Conservation (phyloP, 108 stramenopile genomes). For the Cyclotella atomus region DNA sequence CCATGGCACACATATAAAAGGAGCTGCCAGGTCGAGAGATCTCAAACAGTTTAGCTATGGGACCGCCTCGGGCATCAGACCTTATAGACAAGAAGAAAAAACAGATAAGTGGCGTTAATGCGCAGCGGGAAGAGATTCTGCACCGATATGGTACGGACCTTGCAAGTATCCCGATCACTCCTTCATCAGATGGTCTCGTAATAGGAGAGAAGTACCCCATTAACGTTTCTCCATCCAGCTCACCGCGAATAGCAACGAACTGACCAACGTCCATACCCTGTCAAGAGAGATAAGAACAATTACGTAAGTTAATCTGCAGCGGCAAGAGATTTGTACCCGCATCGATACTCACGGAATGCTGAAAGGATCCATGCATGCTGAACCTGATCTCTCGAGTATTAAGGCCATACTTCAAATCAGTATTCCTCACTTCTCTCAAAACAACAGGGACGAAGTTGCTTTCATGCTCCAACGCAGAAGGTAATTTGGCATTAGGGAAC, state of each 20-base stretch:
- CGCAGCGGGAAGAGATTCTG: too few relatives aligned
- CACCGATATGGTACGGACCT: too few relatives aligned
- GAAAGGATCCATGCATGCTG: conserved; percentile 51
- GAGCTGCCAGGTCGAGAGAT: conserved; percentile 47
- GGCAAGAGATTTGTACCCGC: too few relatives aligned
- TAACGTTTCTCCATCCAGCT: conserved; percentile 58
- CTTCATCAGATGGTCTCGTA: conserved; percentile 51
- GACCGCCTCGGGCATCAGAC: conserved; percentile 57
- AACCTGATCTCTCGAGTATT: conserved; percentile 56
- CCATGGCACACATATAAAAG: conserved; percentile 61
- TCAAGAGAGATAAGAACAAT: background rate
- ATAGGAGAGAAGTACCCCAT: conserved; percentile 52
- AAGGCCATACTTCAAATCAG: conserved; percentile 56
- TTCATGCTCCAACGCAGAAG: conserved; percentile 20
- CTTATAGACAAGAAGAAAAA: too few relatives aligned
- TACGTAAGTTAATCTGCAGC: too few relatives aligned
- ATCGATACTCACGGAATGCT: conserved; percentile 21
- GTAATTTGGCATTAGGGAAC: conserved; percentile 23
- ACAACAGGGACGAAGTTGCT: conserved; percentile 44
- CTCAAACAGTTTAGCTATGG: conserved; percentile 44
- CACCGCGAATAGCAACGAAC: conserved; percentile 54
- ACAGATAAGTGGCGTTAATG: too few relatives aligned
- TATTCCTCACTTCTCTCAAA: conserved; percentile 52
- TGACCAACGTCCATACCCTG: conserved; percentile 56
- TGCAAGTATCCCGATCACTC: conserved; percentile 54